A percentile compares a stretch with the other conserved stretches of the same genome.
Conservation (phyloP, 2,329 filamentous ascomycete genomes). For the Blastomyces silverae region DNA sequence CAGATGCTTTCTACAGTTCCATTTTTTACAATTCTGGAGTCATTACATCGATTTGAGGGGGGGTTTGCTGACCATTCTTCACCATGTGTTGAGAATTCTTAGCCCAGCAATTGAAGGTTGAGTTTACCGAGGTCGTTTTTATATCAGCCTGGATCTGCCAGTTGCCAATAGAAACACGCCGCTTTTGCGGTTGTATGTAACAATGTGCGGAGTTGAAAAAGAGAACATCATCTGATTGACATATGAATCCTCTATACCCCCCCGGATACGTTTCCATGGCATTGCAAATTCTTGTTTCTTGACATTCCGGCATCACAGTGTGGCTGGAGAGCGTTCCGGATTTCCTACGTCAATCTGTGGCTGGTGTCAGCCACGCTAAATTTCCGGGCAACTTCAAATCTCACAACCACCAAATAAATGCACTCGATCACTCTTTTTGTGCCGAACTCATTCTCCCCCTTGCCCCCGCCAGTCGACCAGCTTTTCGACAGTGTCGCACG, state of each 20-base stretch:
- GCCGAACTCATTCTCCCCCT: slow-evolving; percentile 24
- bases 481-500: slow-evolving; percentile 41
- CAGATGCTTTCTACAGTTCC: background rate
- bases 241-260: no score
- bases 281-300: background rate
- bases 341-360: slow-evolving; percentile 13
- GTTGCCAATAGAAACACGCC: background rate
- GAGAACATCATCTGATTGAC: background rate
- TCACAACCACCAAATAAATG: slow-evolving; percentile 16
- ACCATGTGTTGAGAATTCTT: no score
- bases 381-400: slow-evolving; percentile 28
- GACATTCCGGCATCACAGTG: background rate
- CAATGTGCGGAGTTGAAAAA: background rate
- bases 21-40: no score
- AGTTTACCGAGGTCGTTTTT: background rate
- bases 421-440: slow-evolving; percentile 21
- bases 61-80: no score
- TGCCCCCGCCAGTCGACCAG: slow-evolving; percentile 20
- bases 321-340: slow-evolving; percentile 3
- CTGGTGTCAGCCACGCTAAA: slow-evolving; percentile 11
- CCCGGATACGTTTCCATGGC: no score
- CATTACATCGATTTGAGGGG: no score
- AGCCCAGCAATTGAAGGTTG: no score
- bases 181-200: background rate
- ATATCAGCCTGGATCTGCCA: background rate